Base-by-base conservation (phyloP, 805 yeast species). In the Hyphopichia homilentoma region DNA sequence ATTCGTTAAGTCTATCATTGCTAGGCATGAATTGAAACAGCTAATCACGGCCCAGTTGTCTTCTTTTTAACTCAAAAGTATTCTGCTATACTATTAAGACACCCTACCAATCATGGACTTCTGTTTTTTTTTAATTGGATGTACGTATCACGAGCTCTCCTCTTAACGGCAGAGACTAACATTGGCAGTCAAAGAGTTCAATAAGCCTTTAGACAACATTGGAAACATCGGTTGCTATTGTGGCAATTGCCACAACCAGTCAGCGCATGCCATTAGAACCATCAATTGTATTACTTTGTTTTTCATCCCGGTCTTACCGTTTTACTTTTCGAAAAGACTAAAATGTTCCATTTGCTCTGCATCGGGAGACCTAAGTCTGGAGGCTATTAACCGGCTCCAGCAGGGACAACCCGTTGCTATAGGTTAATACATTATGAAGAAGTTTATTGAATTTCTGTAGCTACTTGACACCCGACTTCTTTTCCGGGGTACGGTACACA, bases 201-300 rank as follows among this genome's bases (percentile, higher is more conserved):
- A 60, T 36, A 55, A 53, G 36, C 62, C 59, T 0, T 35, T 61
- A 16, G 33, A 39, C 9, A 62, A 54, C 20, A 44, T 59, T 3
- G 65, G 65, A 9, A 33, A 50, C 32, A 38, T 60, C n/a, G 31
- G 48, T 6, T 59, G 65, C 35, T 69, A 66, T 38, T 78, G 84
- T 45, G 77, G 79, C 13, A 67, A 73, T 38, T 78, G 84, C 41
- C 80, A 76, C 44, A 78, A 78, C 47, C 61, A 63, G 35, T 60
- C 75, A 17, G 83, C 75, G 3, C 52, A 57, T 32, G 76, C 81
- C 0, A 59, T 75, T 7, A 68, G 75, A 39, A 60, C 77, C 28
- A 69, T 67, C 41, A 74, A 76, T 44, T 72, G 75, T 47, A 62
- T 78, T 22, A 63, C 79, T 0, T 32, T 76, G 7, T 76, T 74